These are phyloP conservation scores for Colletotrichum gloeosporioides DNA, from an alignment of 2,329 filamentous ascomycete genomes.

Conservation along the genomic window DNA sequence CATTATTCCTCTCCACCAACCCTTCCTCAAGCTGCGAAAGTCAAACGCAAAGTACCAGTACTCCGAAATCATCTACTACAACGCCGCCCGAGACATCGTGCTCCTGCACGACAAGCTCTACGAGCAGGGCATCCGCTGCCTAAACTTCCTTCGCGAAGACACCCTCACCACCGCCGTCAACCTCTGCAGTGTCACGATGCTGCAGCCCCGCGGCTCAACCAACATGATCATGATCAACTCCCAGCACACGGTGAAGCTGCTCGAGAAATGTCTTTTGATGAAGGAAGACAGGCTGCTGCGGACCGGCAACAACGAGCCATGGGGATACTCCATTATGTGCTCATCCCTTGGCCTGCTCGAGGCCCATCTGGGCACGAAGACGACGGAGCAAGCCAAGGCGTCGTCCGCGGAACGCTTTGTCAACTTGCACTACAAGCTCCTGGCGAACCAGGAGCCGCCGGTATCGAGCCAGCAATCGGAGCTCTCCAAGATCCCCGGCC, in stretches of 20 bases:
- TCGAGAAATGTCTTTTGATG: constrained; percentile 65
- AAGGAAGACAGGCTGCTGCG: constrained; percentile 66
- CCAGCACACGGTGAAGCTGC: constrained; percentile 63
- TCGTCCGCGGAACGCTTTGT: constrained; percentile 65
- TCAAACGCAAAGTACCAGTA: constrained; percentile 67
- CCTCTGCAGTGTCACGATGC: constrained; percentile 65
- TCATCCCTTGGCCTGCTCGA: constrained; percentile 64
- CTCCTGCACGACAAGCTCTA: constrained; percentile 66
- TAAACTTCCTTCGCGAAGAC: constrained; percentile 67
- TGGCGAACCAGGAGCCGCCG: constrained; percentile 58
- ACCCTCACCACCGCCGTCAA: constrained; percentile 65
- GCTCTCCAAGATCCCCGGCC: constrained; percentile 28
- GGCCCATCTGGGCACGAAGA: constrained; percentile 63
- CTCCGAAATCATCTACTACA: constrained; percentile 69
- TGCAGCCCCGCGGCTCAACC: constrained; percentile 62
- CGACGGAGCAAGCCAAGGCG: constrained; percentile 61
- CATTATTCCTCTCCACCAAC: constrained; percentile 66
- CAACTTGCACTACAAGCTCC: constrained; percentile 61
- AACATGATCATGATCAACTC: constrained; percentile 69
- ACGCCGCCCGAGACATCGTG: constrained; percentile 65
- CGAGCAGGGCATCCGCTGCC: constrained; percentile 61
- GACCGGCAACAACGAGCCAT: constrained; percentile 69
- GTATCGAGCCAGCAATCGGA: constrained; percentile 36
- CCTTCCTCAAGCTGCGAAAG: constrained; percentile 64
- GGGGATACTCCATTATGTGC: constrained; percentile 70